Evolutionary conservation across 306 rosid species (phyloP).

Genomic region (Trichosanthes cucumerina): DNA sequence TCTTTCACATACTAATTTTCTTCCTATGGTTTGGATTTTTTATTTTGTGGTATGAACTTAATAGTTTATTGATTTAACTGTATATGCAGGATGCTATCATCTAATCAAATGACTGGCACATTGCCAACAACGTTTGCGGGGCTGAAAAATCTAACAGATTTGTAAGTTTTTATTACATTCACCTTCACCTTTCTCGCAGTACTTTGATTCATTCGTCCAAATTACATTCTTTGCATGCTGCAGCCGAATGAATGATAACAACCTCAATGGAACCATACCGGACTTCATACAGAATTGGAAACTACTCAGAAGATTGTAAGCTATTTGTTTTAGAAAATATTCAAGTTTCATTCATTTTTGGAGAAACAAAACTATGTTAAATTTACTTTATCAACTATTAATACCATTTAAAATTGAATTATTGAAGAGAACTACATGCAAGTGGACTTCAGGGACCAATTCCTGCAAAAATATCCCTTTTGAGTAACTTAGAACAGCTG

Average conservation of each 20-base stretch:
- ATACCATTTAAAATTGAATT: slow-evolving; percentile 19
- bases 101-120: slow-evolving; percentile 61
- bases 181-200: slow-evolving; percentile 3
- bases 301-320: slow-evolving; percentile 60
- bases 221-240: slow-evolving; percentile 17
- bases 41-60: background rate
- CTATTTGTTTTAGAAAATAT: slow-evolving; percentile 14
- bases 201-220: background rate
- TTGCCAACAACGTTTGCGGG: slow-evolving; percentile 45
- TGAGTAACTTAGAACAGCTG: slow-evolving; percentile 44
- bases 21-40: background rate
- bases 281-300: slow-evolving; percentile 64
- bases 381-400: background rate
- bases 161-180: slow-evolving; percentile 32
- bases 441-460: slow-evolving; percentile 89
- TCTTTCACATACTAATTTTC: background rate
- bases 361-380: background rate
- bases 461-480: slow-evolving; percentile 49
- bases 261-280: slow-evolving; percentile 59
- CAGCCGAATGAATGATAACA: slow-evolving; percentile 79
- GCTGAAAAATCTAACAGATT: slow-evolving; percentile 44
- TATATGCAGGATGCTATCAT: slow-evolving; percentile 52
- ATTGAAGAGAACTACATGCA: slow-evolving; percentile 64
- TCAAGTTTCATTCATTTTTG: background rate
- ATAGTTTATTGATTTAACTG: slow-evolving; percentile 13